Conservation (phyloP, 805 yeast genomes). For the Ogataea philodendri region DNA sequence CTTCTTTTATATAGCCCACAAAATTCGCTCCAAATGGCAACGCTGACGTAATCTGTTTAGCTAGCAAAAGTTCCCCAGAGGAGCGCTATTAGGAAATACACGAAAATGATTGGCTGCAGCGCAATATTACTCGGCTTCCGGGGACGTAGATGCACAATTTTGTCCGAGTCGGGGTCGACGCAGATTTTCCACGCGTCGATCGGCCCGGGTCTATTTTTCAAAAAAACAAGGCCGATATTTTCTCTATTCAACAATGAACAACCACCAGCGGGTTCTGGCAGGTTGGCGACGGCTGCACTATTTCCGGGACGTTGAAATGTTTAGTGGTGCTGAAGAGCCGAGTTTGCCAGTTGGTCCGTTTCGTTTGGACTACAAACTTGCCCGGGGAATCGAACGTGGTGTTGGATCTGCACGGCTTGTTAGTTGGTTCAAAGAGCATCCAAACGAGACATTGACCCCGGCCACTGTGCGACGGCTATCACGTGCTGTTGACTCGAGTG, state of each 20-base stretch:
- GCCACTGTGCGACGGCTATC: conserved; percentile 8
- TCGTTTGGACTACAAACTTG: conserved; percentile 4
- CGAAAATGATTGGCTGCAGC: conserved; percentile 10
- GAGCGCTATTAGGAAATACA: conserved; percentile 9
- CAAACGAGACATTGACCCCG: conserved; percentile 1
- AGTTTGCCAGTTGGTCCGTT: too few relatives aligned
- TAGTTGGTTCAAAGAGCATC: conserved; percentile 1
- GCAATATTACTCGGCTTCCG: conserved; percentile 14
- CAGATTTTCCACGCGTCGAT: conserved; percentile 3
- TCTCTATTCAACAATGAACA: conserved; percentile 4
- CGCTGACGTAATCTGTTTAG: conserved; percentile 14
- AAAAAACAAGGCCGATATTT: too few relatives aligned
- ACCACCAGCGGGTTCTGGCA: conserved; percentile 5
- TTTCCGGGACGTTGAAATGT: conserved; percentile 3
- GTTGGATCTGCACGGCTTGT: conserved; percentile 1
- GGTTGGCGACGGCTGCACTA: conserved; percentile 6
- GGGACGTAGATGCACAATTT: conserved; percentile 6
- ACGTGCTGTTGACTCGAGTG: neutral
- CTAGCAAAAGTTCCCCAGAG: conserved; percentile 1
- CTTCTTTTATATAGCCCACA: conserved; percentile 4
- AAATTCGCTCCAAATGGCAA: conserved; percentile 3
- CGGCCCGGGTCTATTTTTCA: conserved; percentile 2
- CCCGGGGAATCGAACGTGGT: conserved; percentile 2
- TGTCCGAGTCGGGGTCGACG: conserved; percentile 13
- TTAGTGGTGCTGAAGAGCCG: neutral